These are phyloP conservation scores for Mycena olivaceomarginata DNA, from an alignment of 768 basidiomycete species.

Conservation along the genomic window DNA sequence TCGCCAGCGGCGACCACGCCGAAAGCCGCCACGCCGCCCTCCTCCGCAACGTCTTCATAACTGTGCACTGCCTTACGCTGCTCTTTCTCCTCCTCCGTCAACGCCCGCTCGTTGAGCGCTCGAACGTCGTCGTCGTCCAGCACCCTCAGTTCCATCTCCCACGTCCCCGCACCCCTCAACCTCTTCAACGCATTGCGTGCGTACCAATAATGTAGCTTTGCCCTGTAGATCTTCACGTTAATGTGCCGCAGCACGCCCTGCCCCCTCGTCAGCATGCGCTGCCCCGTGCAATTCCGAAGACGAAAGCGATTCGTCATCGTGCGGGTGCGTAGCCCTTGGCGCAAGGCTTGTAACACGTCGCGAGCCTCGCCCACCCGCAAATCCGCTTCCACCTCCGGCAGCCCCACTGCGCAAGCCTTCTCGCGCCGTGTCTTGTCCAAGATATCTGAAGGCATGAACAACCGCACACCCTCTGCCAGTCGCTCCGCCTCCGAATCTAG, in stretches of 20 bases:
- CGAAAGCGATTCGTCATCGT: no score
- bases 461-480: background rate
- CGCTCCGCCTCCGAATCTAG: background rate
- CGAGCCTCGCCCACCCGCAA: background rate
- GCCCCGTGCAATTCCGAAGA: background rate
- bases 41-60: background rate
- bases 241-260: no score
- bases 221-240: no score
- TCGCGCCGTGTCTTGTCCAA: background rate
- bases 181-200: background rate
- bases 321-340: no score
- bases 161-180: no score
- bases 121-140: background rate
- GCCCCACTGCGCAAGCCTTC: background rate
- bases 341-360: no score
- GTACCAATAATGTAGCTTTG: no score
- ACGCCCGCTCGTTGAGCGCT: background rate
- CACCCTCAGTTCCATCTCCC: background rate
- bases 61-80: background rate
- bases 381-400: background rate
- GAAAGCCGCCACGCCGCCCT: background rate
- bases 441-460: constrained; percentile 8
- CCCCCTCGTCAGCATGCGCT: background rate
- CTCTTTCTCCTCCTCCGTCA: background rate
- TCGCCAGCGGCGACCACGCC: background rate